Conservation (phyloP, 345 rosid species). For the Populus deltoides region DNA sequence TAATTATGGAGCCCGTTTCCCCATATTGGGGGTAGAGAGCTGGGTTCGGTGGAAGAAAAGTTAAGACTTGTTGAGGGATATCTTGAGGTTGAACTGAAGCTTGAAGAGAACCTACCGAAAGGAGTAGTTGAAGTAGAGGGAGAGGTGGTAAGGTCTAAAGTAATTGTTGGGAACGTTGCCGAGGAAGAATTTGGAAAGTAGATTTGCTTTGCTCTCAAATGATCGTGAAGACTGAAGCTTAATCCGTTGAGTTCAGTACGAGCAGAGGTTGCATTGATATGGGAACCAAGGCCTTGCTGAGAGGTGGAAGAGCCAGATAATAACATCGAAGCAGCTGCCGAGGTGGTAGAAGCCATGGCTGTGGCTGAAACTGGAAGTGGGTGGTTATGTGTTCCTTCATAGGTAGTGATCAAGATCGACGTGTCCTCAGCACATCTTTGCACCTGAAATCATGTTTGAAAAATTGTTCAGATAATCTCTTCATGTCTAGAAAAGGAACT, state of each 20-base stretch:
- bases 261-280: conserved; percentile 20
- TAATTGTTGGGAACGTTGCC: conserved; percentile 62
- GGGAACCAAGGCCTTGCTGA: conserved; percentile 21
- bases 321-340: conserved; percentile 80
- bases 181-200: conserved; percentile 40
- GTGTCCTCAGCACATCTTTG: conserved; percentile 72
- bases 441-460: conserved; percentile 38
- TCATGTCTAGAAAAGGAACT: not conserved
- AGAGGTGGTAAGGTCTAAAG: conserved; percentile 73
- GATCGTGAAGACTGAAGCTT: conserved; percentile 45
- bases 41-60: conserved; percentile 48
- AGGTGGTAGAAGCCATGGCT: conserved; percentile 79
- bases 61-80: conserved; percentile 50
- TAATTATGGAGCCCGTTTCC: conserved; percentile 38
- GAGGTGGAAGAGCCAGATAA: conserved; percentile 65
- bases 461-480: not conserved
- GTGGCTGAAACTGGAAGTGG: conserved; percentile 70
- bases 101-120: conserved; percentile 42
- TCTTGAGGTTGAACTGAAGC: conserved; percentile 30
- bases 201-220: conserved; percentile 43
- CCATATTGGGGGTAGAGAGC: conserved; percentile 45
- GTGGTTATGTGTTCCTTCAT: conserved; percentile 78
- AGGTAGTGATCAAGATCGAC: conserved; percentile 74
- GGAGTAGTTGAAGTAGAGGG: conserved; percentile 41
- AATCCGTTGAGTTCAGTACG: conserved; percentile 39